These are phyloP conservation scores for Lipomyces mesembrius DNA, from an alignment of 805 yeast species.

Conservation along the genomic window DNA sequence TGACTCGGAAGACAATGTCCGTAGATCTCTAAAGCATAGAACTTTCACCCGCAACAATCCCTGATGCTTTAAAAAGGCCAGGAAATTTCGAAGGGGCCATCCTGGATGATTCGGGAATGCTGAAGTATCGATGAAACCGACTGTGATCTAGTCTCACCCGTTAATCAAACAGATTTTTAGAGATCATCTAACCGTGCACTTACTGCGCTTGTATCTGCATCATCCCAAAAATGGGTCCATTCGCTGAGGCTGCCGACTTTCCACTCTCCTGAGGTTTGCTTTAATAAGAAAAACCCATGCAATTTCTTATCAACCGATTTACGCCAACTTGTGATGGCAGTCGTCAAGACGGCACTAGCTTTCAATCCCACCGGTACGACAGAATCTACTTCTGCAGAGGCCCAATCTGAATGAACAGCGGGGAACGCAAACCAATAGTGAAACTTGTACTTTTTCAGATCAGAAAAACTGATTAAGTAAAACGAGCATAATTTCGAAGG, in stretches of 20 bases:
- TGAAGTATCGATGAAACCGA: constrained; percentile 51
- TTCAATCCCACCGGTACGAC: background rate
- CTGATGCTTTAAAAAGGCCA: constrained; percentile 53
- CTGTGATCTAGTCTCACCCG: constrained; percentile 38
- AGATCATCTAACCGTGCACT: background rate
- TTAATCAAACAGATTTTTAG: background rate
- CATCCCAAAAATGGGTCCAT: constrained; percentile 37
- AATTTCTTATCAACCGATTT: constrained; percentile 4
- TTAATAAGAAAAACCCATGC: constrained; percentile 38
- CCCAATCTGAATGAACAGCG: constrained; percentile 60
- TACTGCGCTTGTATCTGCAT: constrained; percentile 4
- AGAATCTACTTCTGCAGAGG: constrained; percentile 14
- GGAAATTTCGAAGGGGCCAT: constrained; percentile 61
- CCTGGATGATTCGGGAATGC: constrained; percentile 50
- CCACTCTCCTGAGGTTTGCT: constrained; percentile 35
- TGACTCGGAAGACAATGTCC: constrained; percentile 17
- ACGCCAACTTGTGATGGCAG: constrained; percentile 29
- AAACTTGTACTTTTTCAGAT: constrained; percentile 83
- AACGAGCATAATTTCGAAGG: constrained; percentile 54
- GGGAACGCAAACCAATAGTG: constrained; percentile 93
- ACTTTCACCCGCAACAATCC: constrained; percentile 48
- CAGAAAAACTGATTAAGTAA: constrained; percentile 72
- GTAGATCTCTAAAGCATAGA: constrained; percentile 48
- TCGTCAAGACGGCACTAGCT: constrained; percentile 14
- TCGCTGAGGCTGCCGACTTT: constrained; percentile 26